A percentile compares a stretch with the other conserved stretches of the same genome.
Evolutionary conservation across 164 flowering plant genomes (phyloP).

Genomic region (Hamamelis virginiana): DNA sequence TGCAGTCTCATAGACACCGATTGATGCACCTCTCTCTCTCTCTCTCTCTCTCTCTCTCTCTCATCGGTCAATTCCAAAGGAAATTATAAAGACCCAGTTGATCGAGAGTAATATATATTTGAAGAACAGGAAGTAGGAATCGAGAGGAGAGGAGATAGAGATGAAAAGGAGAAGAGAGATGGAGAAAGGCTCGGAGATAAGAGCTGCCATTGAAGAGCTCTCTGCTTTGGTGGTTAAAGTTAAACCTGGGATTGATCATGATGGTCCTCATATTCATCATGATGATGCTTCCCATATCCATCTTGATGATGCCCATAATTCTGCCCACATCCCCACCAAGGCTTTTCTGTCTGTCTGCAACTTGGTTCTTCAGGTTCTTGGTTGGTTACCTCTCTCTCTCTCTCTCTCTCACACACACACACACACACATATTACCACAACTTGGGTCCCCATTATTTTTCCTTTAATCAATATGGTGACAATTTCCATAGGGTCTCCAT

Average conservation of each 20-base stretch:
- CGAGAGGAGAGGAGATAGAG: background rate
- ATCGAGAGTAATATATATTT: no score
- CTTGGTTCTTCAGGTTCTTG: conserved; percentile 69
- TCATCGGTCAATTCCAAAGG: no score
- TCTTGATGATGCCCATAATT: conserved; percentile 18
- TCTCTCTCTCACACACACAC: conserved; percentile 5
- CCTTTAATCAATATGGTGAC: no score
- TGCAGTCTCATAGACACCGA: no score
- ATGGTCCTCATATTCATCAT: background rate
- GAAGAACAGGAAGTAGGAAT: no score
- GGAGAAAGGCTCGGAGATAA: conserved; percentile 50
- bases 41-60: no score
- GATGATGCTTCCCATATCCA: conserved; percentile 17
- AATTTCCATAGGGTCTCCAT: no score
- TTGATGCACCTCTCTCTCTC: no score
- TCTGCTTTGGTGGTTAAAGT: conserved; percentile 30
- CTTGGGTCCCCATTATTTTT: background rate
- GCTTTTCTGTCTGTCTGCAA: conserved; percentile 64
- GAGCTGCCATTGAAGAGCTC: conserved; percentile 63
- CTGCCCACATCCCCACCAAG: conserved; percentile 43
- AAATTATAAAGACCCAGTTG: background rate
- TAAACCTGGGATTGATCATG: conserved; percentile 18
- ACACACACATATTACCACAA: background rate
- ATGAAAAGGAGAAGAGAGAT: conserved; percentile 54
- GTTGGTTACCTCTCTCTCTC: conserved; percentile 31